These are phyloP conservation scores for Monosporascus ibericus DNA, from an alignment of 2,329 filamentous ascomycete genomes.

Conservation along the genomic window DNA sequence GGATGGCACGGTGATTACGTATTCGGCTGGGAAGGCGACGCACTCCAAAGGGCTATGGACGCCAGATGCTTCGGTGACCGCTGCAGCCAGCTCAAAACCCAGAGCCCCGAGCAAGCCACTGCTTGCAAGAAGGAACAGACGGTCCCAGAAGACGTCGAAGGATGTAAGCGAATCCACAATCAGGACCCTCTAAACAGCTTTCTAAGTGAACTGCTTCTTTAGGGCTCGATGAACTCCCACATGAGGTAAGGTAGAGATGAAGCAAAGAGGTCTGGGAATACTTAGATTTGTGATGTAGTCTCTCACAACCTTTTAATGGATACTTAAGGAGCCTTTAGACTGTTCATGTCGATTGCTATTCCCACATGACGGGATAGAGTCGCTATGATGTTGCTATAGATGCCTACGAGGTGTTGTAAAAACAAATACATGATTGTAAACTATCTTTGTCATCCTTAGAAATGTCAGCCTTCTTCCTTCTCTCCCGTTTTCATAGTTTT, in stretches of 20 bases:
- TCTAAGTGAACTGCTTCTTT: not conserved
- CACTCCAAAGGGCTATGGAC: slow-evolving; percentile 24
- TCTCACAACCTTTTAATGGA: too few relatives aligned
- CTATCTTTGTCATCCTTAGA: too few relatives aligned
- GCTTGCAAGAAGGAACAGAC: slow-evolving; percentile 18
- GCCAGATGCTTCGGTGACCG: slow-evolving; percentile 24
- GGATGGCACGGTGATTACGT: slow-evolving; percentile 29
- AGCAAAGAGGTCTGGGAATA: not conserved
- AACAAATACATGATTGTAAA: too few relatives aligned
- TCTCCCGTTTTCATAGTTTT: too few relatives aligned
- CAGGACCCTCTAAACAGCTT: not conserved
- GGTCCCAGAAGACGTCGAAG: slow-evolving; percentile 14
- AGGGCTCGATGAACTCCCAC: not conserved
- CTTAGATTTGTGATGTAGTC: too few relatives aligned
- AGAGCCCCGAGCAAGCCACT: slow-evolving; percentile 15
- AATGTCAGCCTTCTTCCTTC: too few relatives aligned
- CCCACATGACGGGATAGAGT: too few relatives aligned
- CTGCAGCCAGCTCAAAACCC: slow-evolving; percentile 15
- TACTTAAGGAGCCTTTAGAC: too few relatives aligned
- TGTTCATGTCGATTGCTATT: too few relatives aligned
- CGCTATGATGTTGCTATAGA: too few relatives aligned
- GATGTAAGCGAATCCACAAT: slow-evolving; percentile 8
- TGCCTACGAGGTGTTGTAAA: too few relatives aligned
- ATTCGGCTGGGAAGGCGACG: slow-evolving; percentile 29
- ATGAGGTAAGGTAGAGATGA: not conserved